phyloP scores from a whole-genome alignment of 2,329 filamentous ascomycete species.

The Pseudocercospora pini-densiflorae region DNA sequence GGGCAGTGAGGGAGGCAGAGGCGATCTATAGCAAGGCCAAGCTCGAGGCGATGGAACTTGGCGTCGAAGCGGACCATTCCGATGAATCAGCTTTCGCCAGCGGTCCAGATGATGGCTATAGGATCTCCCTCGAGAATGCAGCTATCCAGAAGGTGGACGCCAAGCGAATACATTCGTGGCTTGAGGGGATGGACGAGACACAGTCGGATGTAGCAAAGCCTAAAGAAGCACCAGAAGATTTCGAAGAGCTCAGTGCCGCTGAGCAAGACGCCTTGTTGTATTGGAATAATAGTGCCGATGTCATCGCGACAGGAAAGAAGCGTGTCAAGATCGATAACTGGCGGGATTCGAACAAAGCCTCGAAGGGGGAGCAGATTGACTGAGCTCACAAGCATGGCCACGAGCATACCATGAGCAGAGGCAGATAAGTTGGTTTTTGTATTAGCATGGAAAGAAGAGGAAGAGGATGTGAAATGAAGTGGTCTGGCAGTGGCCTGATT shows the following conservation, averaged over 20 bases:
- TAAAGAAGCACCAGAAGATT: background rate
- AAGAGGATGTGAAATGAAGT: no score
- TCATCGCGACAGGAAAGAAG: background rate
- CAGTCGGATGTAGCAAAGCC: background rate
- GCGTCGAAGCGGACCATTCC: background rate
- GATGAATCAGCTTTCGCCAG: background rate
- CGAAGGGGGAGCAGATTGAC: background rate
- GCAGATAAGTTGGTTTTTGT: no score
- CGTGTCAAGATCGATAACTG: background rate
- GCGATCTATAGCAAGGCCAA: background rate
- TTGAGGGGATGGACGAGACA: background rate
- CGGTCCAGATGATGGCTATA: background rate
- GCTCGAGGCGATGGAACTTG: background rate
- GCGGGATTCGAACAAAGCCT: background rate
- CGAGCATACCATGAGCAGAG: no score
- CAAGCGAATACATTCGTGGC: background rate
- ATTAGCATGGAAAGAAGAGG: no score
- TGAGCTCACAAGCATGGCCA: no score
- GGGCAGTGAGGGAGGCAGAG: background rate
- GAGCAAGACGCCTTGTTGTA: background rate
- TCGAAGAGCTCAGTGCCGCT: background rate
- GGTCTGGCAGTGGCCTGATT: no score
- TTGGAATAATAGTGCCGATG: background rate
- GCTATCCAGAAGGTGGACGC: background rate
- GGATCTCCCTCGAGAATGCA: background rate